Evolutionary conservation across 2,329 filamentous ascomycete species (phyloP), one percentile per base, ranked within the genome.

Genomic region (Microdochium nivale): DNA sequence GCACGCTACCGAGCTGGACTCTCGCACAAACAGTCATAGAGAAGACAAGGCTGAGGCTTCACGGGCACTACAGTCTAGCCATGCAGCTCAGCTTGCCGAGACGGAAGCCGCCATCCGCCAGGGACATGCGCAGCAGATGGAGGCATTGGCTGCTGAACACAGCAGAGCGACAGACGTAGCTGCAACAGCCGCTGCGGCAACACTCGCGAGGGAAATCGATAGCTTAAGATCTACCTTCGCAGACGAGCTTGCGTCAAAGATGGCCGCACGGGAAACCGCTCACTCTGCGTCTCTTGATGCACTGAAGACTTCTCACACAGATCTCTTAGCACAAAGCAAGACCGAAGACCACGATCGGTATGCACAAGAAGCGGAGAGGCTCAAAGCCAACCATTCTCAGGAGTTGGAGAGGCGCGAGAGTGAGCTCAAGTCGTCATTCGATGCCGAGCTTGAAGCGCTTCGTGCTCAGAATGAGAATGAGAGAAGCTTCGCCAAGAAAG

Each of bases 101-200:
- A 52, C 57, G 3, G 32, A 55, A 23, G 53, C 54, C 3, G 54
- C 59, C n/a, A 55, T 57, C 14, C 56, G 56, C 19, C 53, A 53
- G 16, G 54, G 54, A 4, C 58, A 63, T 46, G 50, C 51, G 9
- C 40, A 53, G 23, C 58, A 65, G 30, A 32, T 65, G 7, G 58
- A 60, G 23, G 43, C 51, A 1, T 50, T 66, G 19, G 60, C 55
- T 49, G 55, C 51, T 21, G 50, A 48, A 3, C 55, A 61, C 46
- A 49, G 47, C 4, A 55, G 53, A n/a, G 55, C 58, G 33, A 25
- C 57, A 21, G 48, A 44, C 13, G 52, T 51, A 33, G 47, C 54
- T 24, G 47, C 55, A 19, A 51, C 52, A 9, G 48, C 54, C 3
- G 51, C 55, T n/a, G 33, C 57, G 11, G 51, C 49, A 24, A 40